A percentile compares a stretch with the other conserved stretches of the same genome.
phyloP scores from a whole-genome alignment of 1,284 basidiomycete genomes.

The Fomitopsis pinicola region DNA sequence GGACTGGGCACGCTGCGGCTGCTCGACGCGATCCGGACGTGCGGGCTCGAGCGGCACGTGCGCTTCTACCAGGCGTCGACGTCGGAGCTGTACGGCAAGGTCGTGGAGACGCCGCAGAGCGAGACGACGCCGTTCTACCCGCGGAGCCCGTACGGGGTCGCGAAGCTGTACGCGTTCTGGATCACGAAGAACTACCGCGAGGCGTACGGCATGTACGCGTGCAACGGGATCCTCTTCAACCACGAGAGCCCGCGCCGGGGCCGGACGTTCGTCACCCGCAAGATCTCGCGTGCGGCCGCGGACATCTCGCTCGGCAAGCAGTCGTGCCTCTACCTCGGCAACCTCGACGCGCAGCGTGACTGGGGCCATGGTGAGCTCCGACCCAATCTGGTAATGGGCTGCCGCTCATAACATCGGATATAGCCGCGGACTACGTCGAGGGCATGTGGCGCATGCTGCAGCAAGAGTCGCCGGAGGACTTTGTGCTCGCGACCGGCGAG shows the following conservation, averaged over 20 bases:
- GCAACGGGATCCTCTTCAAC: constrained; percentile 90
- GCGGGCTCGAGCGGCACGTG: constrained; percentile 82
- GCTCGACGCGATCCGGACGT: constrained; percentile 89
- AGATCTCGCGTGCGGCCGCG: constrained; percentile 86
- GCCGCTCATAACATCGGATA: not conserved
- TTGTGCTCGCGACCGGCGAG: constrained; percentile 89
- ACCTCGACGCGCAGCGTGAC: constrained; percentile 87
- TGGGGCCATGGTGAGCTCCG: constrained; percentile 83
- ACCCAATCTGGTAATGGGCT: not conserved
- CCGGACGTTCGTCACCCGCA: constrained; percentile 90
- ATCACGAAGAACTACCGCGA: constrained; percentile 91
- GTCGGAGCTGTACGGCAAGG: constrained; percentile 91
- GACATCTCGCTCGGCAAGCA: constrained; percentile 87
- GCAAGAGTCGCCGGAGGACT: constrained; percentile 77
- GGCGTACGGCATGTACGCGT: constrained; percentile 89
- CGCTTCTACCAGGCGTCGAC: constrained; percentile 94
- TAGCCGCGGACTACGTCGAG: constrained; percentile 85
- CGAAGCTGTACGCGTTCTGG: constrained; percentile 87
- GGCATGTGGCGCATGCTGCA: constrained; percentile 97
- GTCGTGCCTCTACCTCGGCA: constrained; percentile 84
- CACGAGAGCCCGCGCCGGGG: constrained; percentile 91
- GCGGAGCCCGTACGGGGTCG: constrained; percentile 86
- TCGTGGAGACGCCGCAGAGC: constrained; percentile 85
- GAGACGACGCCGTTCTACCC: constrained; percentile 95
- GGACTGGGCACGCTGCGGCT: constrained; percentile 87